Base-by-base conservation (phyloP, 2,329 filamentous ascomycete genomes). In the Diaporthe ampelina region DNA sequence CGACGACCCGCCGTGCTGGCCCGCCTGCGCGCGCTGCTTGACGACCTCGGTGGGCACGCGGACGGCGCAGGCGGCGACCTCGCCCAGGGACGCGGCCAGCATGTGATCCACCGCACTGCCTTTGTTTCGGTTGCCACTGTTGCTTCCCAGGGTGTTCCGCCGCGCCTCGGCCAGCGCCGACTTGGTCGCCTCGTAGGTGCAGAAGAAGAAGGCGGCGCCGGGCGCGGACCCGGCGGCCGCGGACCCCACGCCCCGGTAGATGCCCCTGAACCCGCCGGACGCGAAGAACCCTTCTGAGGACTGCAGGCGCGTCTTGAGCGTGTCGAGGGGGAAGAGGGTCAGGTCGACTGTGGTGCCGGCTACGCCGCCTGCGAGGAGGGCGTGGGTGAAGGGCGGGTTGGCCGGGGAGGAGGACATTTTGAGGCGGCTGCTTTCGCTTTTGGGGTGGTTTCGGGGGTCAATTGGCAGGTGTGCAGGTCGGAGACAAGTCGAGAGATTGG, bases 321-420 rank as follows among this genome's bases (percentile, higher is more conserved):
- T 99, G 89, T 99, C 97, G 88, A 99, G 95, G 0, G 97, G 97
- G 87, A 94, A 99, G 81, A 99, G 94, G 73, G 95, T 95, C 80
- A 98, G 92, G 90, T 99, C 97, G 84, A 98, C 97, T 19, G 95
- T 97, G 63, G 97, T 97, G 81, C 97, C 97, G 78, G 97, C 97
- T 78, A 98, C 87, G 81, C 92, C 97, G 83, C 97, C 97, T 78
- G 97, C 95, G 88, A 92, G 83, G 79, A 93, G 90, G 80, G 91
- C 90, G 35, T 89, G 88, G 71, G 88, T 87, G 86, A 91, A 92
- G 79, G 87, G 81, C 50, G 86, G 85, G 79, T 79, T 80, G 77
- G 61, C 19, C 26, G 70, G 70, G 73, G 73, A 78, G 73, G 73
- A 79, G 76, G 75, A 59, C 63, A 48, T 72, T 68, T 24, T 29